Percentiles rank a stretch among this genome's conserved stretches.
Evolutionary conservation across 2,329 filamentous ascomycete genomes (phyloP).

Genomic region (Colletotrichum sp.): DNA sequence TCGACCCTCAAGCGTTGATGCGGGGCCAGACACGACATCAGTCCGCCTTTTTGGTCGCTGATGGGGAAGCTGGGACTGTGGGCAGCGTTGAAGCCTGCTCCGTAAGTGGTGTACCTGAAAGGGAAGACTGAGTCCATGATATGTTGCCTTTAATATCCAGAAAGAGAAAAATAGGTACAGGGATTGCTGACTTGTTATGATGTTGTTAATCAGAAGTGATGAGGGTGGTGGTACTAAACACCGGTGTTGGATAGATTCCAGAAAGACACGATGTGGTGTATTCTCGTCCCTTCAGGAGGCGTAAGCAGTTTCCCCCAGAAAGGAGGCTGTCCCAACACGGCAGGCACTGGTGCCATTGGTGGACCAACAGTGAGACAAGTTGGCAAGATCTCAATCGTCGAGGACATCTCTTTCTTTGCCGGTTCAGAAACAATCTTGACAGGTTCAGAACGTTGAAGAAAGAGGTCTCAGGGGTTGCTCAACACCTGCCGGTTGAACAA

Average conservation of each 20-base stretch:
- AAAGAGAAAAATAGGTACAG: not conserved
- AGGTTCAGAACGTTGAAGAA: not conserved
- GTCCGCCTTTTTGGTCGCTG: too few species aligned
- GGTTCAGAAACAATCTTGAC: not conserved
- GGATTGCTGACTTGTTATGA: not conserved
- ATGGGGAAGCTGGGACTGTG: not conserved
- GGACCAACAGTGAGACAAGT: not conserved
- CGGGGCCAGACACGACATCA: too few species aligned
- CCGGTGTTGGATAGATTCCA: not conserved
- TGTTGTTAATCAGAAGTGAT: not conserved
- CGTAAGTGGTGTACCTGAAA: not conserved
- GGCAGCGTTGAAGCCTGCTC: not conserved
- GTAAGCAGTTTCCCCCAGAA: not conserved
- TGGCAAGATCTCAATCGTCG: not conserved
- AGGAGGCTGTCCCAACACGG: not conserved
- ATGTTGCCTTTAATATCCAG: not conserved
- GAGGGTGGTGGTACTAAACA: not conserved
- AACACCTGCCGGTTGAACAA: not conserved
- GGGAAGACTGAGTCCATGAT: not conserved
- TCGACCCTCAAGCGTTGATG: rapidly evolving
- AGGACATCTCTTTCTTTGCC: not conserved
- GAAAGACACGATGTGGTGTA: not conserved
- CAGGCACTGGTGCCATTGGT: not conserved
- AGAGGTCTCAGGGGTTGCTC: not conserved
- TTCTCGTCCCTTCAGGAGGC: not conserved